phyloP scores from a whole-genome alignment of 179 eudicot species.

The Silene noctiflora region DNA sequence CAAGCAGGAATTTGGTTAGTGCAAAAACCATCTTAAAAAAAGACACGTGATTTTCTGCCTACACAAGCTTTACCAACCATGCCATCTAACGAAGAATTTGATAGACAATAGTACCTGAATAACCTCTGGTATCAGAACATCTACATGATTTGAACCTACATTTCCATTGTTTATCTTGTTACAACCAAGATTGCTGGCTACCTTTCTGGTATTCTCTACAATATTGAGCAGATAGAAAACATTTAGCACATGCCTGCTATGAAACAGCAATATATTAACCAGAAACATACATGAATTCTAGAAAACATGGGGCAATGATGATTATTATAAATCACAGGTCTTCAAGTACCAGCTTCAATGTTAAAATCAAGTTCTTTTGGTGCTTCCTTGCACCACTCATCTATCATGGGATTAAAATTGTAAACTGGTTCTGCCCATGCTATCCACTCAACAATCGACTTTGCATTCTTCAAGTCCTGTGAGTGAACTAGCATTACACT shows the following conservation, averaged over 20 bases:
- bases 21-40: neutral
- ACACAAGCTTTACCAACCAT: conserved; percentile 1
- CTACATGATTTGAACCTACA: conserved; percentile 45
- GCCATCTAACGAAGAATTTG: conserved; percentile 8
- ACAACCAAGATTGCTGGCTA: conserved; percentile 80
- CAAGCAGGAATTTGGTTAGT: neutral
- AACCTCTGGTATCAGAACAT: conserved; percentile 86
- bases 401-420: conserved; percentile 93
- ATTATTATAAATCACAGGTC: neutral
- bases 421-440: conserved; percentile 99
- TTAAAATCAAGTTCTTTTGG: conserved; percentile 93
- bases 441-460: conserved; percentile 92
- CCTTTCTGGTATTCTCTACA: conserved; percentile 88
- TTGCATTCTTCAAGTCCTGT: conserved; percentile 96
- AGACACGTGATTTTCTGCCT: neutral
- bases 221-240: conserved; percentile 23
- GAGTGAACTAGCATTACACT: conserved; percentile 22
- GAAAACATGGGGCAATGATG: neutral
- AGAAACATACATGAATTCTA: neutral
- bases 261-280: neutral
- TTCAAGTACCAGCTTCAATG: conserved; percentile 81
- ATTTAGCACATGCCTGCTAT: neutral
- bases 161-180: conserved; percentile 33
- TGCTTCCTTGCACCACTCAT: conserved; percentile 98
- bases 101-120: conserved; percentile 59